Base-by-base conservation (phyloP, 805 yeast species). In the Pachysolen tannophilus region DNA sequence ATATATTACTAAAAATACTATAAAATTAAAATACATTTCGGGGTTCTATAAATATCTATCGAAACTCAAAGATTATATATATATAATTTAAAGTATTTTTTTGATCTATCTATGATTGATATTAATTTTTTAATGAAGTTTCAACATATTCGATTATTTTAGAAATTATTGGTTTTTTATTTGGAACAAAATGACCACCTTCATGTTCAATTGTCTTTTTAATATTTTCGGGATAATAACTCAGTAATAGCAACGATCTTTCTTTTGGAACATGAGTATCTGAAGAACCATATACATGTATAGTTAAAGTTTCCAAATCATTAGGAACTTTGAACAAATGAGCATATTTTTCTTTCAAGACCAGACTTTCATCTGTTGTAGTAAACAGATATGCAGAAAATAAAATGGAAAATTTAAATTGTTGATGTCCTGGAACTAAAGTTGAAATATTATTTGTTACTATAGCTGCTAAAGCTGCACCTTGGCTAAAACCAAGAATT, bases 141-240 rank as follows among this genome's bases (percentile, higher is more conserved):
- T 37, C 33, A n/a, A 33, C 30, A 20, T 20, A 20, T 4, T 26
- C 40, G 5, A 33, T 19, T 3, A 37, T 26, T 25, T 33, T 26
- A 17, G 26, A 33, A 25, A 33, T 29, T 21, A 37, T 32, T 7
- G 36, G 37, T 55, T 78, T 78, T 34, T 82, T 77, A 57, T 82
- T 82, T n/a, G 95, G 95, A 21, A 84, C 92, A 60, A 81, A 82
- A 52, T 85, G 95, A 1, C 94, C 94, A 36, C 95, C 95, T 6
- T 94, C 94, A 48, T 85, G 95, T 41, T 67, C 75, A 41, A 76
- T 60, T 8, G 78, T 57, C 21, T 55, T 52, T 8, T 54, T 60
- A 17, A 58, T 47, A 10, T 50, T 63, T 20, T 52, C 61, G 23
- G 65, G 64, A 39, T 82, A 81, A 26, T 69, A 57, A n/a, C 67